Evolutionary conservation across 116 monocot genomes (phyloP), one percentile per base, ranked within the genome.

Genomic region (Papilionanthe hybrid): DNA sequence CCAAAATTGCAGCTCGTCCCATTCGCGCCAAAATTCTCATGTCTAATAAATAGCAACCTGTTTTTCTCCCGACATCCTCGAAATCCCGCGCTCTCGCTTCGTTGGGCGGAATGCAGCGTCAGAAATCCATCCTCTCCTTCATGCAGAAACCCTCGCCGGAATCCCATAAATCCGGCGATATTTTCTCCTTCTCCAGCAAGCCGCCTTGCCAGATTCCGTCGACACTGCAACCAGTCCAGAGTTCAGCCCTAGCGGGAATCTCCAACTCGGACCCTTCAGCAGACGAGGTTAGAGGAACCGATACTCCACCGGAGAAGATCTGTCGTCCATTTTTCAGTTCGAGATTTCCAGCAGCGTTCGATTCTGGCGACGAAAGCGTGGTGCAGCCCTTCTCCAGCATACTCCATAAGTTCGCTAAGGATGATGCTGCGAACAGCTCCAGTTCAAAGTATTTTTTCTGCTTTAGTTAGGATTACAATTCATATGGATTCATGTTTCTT

Each of bases 111-210:
- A 96, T 93, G 94, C 79, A 87, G 82, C 88, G 90, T 48, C 94
- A 94, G 82, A 82, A 82, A 49, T 94, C 98, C 48, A 94, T 98
- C 50, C 90, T 91, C 55, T 87, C 90, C 71, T 98, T 98, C 87
- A 81, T 94, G 80, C 79, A 81, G 28, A 94, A 87, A 68, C 88
- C 92, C 45, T 83, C 88, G 63, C 45, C 80, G 65, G 84, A 77
- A n/a, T 30, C 27, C 53, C 30, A 43, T 6, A 19, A n/a, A 19
- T 58, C 68, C 49, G 28, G 72, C 76, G 84, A 42, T 66, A n/a
- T 49, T n/a, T 32, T 72, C 23, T 25, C 57, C 32, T 10, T 42
- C 65, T 23, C 72, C 47, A 45, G 69, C 5, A 42, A 11, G 13
- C 6, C 29, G 75, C 42, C 25, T 12, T 37, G 81, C 18, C 72